A percentile compares a stretch with the other conserved stretches of the same genome.
phyloP scores from a whole-genome alignment of 2,329 filamentous ascomycete species.

The Aquanectria penicillioides region DNA sequence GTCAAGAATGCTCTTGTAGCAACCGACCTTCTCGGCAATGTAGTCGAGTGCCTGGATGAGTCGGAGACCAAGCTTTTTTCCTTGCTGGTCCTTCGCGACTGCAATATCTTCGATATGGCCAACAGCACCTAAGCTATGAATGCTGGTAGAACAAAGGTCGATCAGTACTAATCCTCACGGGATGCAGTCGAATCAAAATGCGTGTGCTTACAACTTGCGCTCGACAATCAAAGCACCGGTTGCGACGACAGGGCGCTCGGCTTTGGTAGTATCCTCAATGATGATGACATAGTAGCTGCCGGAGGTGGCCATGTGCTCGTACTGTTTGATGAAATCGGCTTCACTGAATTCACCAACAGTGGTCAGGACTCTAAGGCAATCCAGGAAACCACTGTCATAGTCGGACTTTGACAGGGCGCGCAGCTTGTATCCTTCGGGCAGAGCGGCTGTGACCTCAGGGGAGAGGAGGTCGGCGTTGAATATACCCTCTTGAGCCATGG shows the following conservation, averaged over 20 bases:
- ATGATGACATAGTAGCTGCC: slow-evolving; percentile 88
- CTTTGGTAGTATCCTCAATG: slow-evolving; percentile 74
- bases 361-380: slow-evolving; percentile 90
- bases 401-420: slow-evolving; percentile 83
- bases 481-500: slow-evolving; percentile 64
- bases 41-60: slow-evolving; percentile 94
- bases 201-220: slow-evolving; percentile 91
- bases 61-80: slow-evolving; percentile 92
- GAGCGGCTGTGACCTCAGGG: slow-evolving; percentile 73
- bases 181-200: too few species aligned
- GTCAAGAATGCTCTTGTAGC: slow-evolving; percentile 97
- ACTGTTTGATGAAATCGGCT: slow-evolving; percentile 80
- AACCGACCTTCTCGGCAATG: slow-evolving; percentile 87
- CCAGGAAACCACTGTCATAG: slow-evolving; percentile 84
- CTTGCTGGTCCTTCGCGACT: slow-evolving; percentile 93
- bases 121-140: slow-evolving; percentile 82
- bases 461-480: slow-evolving; percentile 84
- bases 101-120: slow-evolving; percentile 99
- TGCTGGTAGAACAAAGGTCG: slow-evolving; percentile 57
- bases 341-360: slow-evolving; percentile 88
- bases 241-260: slow-evolving; percentile 77
- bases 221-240: slow-evolving; percentile 92
- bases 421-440: slow-evolving; percentile 85
- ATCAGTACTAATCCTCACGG: too few species aligned
- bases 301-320: slow-evolving; percentile 80